These are phyloP conservation scores for Apiospora marii DNA, from an alignment of 2,329 filamentous ascomycete species.

Conservation along the genomic window DNA sequence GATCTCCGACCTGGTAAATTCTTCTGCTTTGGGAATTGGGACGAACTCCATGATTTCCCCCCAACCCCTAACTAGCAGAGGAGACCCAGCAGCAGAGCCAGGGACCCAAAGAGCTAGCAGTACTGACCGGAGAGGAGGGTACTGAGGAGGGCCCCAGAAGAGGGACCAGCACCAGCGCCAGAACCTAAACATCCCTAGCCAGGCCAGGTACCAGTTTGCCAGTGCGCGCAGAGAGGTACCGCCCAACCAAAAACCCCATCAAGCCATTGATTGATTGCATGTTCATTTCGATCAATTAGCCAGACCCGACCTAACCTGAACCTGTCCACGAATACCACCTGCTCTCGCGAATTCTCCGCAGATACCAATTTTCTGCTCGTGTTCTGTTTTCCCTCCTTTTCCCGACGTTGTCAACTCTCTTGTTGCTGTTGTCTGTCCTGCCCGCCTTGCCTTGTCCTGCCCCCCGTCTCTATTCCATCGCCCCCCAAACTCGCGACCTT, in stretches of 20 bases:
- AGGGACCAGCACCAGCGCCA: neutral
- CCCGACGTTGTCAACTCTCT: neutral
- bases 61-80: constrained; percentile 1
- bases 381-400: neutral
- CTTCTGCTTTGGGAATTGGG: neutral
- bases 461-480: neutral
- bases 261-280: neutral
- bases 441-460: neutral
- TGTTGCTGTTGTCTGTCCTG: neutral
- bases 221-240: neutral
- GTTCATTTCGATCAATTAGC: constrained; percentile 16
- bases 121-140: neutral
- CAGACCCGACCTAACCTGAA: constrained; percentile 12
- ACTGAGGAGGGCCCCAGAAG: too few relatives aligned
- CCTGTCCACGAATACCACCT: constrained; percentile 12
- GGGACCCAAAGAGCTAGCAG: neutral
- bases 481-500: neutral
- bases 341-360: constrained; percentile 8
- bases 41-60: constrained; percentile 9
- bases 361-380: constrained; percentile 15
- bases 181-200: constrained; percentile 6
- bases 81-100: neutral
- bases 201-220: neutral
- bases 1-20: constrained; percentile 2
- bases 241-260: constrained; percentile 4